Conservation (phyloP, 2,329 filamentous ascomycete species). For the Fusarium azukiicola region DNA sequence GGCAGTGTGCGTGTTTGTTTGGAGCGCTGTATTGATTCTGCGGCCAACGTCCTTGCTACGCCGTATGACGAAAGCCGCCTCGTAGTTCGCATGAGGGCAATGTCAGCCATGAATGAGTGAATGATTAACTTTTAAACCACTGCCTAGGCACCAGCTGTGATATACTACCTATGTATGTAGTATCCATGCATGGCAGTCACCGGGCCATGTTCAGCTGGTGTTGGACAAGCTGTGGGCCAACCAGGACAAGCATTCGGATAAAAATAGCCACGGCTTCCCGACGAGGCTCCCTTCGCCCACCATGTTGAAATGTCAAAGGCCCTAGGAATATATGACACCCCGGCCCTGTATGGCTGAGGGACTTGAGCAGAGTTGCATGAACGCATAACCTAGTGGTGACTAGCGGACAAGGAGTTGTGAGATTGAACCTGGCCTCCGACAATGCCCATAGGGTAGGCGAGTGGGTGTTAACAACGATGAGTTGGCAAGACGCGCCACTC, state of each 20-base stretch:
- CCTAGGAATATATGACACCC: too few species aligned
- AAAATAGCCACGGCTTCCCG: not conserved
- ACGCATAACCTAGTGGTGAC: not conserved
- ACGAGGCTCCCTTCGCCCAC: not conserved
- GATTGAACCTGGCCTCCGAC: not conserved
- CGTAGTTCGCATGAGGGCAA: not conserved
- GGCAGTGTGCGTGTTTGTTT: not conserved
- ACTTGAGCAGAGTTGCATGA: not conserved
- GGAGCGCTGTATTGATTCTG: not conserved
- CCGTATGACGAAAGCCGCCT: too few species aligned
- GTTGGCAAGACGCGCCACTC: not conserved
- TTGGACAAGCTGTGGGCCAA: not conserved
- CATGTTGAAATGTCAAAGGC: not conserved
- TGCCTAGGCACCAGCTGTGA: too few species aligned
- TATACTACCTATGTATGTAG: not conserved
- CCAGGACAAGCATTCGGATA: not conserved
- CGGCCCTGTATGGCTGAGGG: too few species aligned
- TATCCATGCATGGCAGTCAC: not conserved
- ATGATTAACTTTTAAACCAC: too few species aligned
- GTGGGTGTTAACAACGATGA: not conserved
- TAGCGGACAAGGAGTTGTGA: not conserved
- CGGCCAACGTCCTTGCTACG: too few species aligned
- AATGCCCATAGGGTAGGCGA: conserved; percentile 8
- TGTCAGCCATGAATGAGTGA: too few species aligned
- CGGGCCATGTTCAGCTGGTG: not conserved